A percentile compares a stretch with the other conserved stretches of the same genome.
Evolutionary conservation across 441 rosid genomes (phyloP).

Genomic region (Croton laevigatus): DNA sequence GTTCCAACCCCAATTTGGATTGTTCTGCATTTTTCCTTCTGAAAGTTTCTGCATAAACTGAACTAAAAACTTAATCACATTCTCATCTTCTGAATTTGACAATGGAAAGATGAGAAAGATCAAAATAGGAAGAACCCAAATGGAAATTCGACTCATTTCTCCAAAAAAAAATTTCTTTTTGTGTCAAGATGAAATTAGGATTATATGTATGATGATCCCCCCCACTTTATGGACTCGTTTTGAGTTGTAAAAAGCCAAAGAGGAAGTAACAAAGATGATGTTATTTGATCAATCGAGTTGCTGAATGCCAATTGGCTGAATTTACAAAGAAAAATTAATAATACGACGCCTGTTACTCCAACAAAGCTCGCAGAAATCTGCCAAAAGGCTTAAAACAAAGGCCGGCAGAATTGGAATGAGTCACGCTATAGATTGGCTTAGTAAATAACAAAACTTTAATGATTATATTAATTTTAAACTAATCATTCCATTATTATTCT

Average conservation of each 20-base stretch:
- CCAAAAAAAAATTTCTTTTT: neutral
- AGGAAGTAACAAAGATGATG: slow-evolving; percentile 22
- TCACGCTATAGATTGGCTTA: slow-evolving; percentile 7
- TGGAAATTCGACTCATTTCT: slow-evolving; percentile 29
- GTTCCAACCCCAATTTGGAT: slow-evolving; percentile 56
- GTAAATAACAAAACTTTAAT: neutral
- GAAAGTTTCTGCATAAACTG: slow-evolving; percentile 49
- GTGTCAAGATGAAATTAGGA: neutral
- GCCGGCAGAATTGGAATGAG: slow-evolving; percentile 21
- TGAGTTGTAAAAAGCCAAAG: slow-evolving; percentile 7
- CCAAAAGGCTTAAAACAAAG: slow-evolving; percentile 18
- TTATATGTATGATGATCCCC: neutral
- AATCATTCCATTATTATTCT: slow-evolving; percentile 1
- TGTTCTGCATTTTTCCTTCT: slow-evolving; percentile 22
- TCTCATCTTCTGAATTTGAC: slow-evolving; percentile 35
- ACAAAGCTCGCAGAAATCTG: slow-evolving; percentile 5
- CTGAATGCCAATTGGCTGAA: slow-evolving; percentile 38
- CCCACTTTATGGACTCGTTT: slow-evolving; percentile 12
- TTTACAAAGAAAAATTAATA: slow-evolving; percentile 20
- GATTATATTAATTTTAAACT: neutral
- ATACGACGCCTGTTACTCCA: slow-evolving; percentile 7
- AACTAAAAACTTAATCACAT: slow-evolving; percentile 37
- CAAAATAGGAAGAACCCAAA: slow-evolving; percentile 31
- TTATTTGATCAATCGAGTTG: neutral
- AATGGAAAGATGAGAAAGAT: slow-evolving; percentile 29